Conservation (phyloP, 1,139 yeast genomes). For the Suhomyces bokatorum region DNA sequence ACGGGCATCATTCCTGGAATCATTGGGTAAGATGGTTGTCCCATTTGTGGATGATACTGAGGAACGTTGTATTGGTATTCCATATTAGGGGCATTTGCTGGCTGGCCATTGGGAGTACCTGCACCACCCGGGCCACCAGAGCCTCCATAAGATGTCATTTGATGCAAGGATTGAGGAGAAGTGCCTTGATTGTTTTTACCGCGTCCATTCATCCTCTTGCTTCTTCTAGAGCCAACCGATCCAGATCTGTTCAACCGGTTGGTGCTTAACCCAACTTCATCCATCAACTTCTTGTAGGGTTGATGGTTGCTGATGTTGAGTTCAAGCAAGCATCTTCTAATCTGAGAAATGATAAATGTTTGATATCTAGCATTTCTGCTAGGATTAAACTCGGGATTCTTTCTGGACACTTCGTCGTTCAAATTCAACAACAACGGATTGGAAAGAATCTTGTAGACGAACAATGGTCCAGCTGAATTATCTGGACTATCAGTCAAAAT, state of each 20-base stretch:
- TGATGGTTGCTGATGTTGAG: constrained; percentile 59
- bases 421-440: constrained; percentile 53
- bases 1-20: constrained; percentile 7
- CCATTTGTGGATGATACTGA: constrained; percentile 10
- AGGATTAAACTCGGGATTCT: constrained; percentile 11
- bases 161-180: constrained; percentile 9
- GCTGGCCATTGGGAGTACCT: constrained; percentile 6
- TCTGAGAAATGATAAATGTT: constrained; percentile 57
- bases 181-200: constrained; percentile 12
- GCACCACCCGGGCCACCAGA: constrained; percentile 3
- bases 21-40: constrained; percentile 7
- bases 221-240: constrained; percentile 24
- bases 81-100: not conserved
- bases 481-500: constrained; percentile 55
- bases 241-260: constrained; percentile 35
- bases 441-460: constrained; percentile 74
- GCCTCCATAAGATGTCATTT: constrained; percentile 6
- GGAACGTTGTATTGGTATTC: constrained; percentile 6
- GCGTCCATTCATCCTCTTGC: constrained; percentile 22
- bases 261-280: constrained; percentile 78
- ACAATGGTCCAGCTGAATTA: constrained; percentile 77
- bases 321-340: constrained; percentile 60
- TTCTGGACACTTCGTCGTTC: constrained; percentile 28
- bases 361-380: constrained; percentile 46
- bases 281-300: constrained; percentile 84